Base-by-base conservation (phyloP, 495 filamentous ascomycete species). In the Annulohypoxylon bovei region DNA sequence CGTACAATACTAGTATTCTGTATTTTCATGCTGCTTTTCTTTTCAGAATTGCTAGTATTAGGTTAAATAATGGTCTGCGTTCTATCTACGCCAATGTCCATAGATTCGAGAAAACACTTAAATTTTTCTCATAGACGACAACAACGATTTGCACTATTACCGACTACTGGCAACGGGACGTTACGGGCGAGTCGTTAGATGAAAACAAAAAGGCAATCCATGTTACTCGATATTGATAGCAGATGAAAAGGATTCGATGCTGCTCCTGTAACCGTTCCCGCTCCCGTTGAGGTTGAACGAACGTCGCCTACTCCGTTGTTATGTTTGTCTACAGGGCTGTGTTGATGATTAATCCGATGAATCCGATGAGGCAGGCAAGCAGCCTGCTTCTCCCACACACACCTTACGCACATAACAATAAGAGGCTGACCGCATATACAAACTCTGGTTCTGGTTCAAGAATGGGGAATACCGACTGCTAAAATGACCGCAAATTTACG, bases 241-340 rank as follows among this genome's bases (percentile, higher is more conserved):
- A 28, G 50, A 39, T 27, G 32, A 52, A 57, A 20, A 70, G 59
- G 54, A 64, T 69, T 37, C 25, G 32, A 57, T 39, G 47, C 55
- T 32, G 14, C 18, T 67, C 46, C 63, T 44, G 63, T 67, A 60
- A 60, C 42, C 22, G 44, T 37, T 32, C 37, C 58, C 37, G 44
- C 37, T 63, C 62, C 37, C 20, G 27, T 54, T 37, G 18, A 58
- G 27, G 66, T 68, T 59, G 60, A 65, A 68, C 64, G 28, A 72
- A 62, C 18, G 37, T 72, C 69, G 69, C 64, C 63, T 72, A 72
- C 58, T 72, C 69, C 69, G 68, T 44, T 39, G 16, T 47, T 32
- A 46, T 59, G 4, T 54, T 60, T 54, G 59, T 59, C 64, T 16
- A 65, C 52, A 28, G 39, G 68, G 63, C 63, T 71, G 37, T 64